phyloP scores from a whole-genome alignment of 345 rosid genomes.

The Acer saccharum region DNA sequence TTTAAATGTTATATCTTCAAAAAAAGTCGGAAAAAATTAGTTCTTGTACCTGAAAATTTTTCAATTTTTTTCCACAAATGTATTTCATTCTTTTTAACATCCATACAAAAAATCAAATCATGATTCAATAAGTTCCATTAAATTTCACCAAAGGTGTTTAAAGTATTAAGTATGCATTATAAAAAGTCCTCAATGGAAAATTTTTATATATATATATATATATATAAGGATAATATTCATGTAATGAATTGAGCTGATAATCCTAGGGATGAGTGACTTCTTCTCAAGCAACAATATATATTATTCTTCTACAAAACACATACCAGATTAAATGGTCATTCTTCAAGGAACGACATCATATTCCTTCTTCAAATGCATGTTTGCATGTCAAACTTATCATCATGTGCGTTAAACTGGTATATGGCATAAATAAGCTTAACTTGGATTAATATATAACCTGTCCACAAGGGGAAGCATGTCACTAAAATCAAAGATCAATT shows the following conservation, averaged over 20 bases:
- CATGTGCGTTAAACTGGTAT: neutral
- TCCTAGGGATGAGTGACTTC: slow-evolving; percentile 2
- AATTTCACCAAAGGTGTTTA: no score
- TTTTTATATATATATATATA: neutral
- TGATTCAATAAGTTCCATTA: no score
- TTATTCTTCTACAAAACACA: neutral
- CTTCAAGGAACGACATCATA: neutral
- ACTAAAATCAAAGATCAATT: neutral
- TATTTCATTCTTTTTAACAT: no score
- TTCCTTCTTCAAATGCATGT: neutral
- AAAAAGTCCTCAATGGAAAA: no score
- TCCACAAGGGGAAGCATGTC: neutral
- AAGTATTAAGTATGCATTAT: no score
- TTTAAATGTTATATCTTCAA: no score
- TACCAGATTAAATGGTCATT: neutral
- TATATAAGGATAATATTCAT: neutral
- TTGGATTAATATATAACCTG: neutral
- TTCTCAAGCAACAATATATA: neutral
- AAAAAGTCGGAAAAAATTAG: no score
- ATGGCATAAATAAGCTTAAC: neutral
- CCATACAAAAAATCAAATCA: no score
- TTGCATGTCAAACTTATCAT: neutral
- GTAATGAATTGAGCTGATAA: neutral
- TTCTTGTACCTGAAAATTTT: no score
- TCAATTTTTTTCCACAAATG: no score